A percentile compares a stretch with the other conserved stretches of the same genome.
Evolutionary conservation across 2,329 filamentous ascomycete species (phyloP).

Genomic region (Penicillium fuscoglaucum): DNA sequence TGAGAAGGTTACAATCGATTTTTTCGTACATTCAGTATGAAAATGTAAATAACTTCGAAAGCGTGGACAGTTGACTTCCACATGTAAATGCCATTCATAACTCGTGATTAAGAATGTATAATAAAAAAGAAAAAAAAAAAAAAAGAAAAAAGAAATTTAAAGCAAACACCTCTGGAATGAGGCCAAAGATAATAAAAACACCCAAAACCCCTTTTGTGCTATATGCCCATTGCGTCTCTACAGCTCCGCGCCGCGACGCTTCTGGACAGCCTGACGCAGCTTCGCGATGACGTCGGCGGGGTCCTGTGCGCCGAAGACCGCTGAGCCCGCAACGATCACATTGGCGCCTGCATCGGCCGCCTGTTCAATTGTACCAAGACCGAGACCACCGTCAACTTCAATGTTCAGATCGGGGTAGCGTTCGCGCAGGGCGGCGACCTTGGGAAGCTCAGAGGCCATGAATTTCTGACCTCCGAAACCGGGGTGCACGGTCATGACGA

Average conservation of each 20-base stretch:
- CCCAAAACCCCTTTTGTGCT: slow-evolving; percentile 20
- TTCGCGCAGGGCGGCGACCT: slow-evolving; percentile 79
- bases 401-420: slow-evolving; percentile 93
- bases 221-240: slow-evolving; percentile 5
- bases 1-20: slow-evolving; percentile 1
- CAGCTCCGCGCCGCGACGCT: slow-evolving; percentile 39
- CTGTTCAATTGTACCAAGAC: slow-evolving; percentile 84
- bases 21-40: slow-evolving; percentile 1
- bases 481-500: slow-evolving; percentile 97
- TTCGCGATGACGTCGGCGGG: slow-evolving; percentile 82
- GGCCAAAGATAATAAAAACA: slow-evolving; percentile 10
- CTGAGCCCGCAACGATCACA: slow-evolving; percentile 94
- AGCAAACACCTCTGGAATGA: background rate
- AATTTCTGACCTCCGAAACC: slow-evolving; percentile 98
- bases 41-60: slow-evolving; percentile 2
- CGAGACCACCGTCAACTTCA: slow-evolving; percentile 92
- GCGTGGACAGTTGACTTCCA: slow-evolving; percentile 3
- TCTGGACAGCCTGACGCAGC: slow-evolving; percentile 76
- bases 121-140: background rate
- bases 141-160: background rate
- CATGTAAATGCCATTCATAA: slow-evolving; percentile 21
- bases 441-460: slow-evolving; percentile 93
- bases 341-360: slow-evolving; percentile 95
- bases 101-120: slow-evolving; percentile 25
- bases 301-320: slow-evolving; percentile 89